Percentiles rank a stretch among this genome's conserved stretches.
Evolutionary conservation across 352 stramenopile genomes (phyloP).

Genomic region (Poterioochromonas sp.): DNA sequence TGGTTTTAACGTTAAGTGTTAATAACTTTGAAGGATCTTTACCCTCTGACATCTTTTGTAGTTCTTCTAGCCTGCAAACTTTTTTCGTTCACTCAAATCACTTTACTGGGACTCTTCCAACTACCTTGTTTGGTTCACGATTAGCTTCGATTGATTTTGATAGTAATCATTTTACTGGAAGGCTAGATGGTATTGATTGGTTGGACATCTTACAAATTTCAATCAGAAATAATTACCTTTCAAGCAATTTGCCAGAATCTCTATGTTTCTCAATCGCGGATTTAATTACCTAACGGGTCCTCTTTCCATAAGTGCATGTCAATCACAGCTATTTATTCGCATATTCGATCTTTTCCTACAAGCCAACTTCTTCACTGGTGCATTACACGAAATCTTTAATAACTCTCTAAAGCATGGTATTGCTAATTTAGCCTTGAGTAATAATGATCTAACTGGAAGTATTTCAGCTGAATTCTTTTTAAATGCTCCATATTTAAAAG

Average conservation of each 20-base stretch:
- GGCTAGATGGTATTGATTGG: not conserved
- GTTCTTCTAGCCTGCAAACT: not conserved
- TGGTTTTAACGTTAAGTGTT: not conserved
- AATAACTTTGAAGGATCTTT: not conserved
- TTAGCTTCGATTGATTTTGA: not conserved
- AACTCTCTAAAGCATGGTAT: not conserved
- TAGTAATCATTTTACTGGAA: slow-evolving; percentile 5
- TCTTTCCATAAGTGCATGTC: no score
- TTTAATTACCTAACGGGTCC: no score
- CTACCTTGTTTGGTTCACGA: not conserved
- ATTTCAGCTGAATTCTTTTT: not conserved
- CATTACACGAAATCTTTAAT: not conserved
- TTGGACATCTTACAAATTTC: no score
- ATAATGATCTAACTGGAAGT: not conserved
- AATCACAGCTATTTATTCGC: not conserved
- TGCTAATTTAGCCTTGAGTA: not conserved
- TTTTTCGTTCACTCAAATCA: not conserved
- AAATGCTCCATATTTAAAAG: no score
- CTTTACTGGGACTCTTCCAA: not conserved
- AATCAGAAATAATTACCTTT: no score
- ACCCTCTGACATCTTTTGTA: not conserved
- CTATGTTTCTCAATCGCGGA: not conserved
- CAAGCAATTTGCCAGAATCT: no score
- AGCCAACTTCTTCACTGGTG: not conserved
- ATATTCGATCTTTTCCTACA: not conserved